Conservation (phyloP, 2,329 filamentous ascomycete genomes). For the Colletotrichum sp. region DNA sequence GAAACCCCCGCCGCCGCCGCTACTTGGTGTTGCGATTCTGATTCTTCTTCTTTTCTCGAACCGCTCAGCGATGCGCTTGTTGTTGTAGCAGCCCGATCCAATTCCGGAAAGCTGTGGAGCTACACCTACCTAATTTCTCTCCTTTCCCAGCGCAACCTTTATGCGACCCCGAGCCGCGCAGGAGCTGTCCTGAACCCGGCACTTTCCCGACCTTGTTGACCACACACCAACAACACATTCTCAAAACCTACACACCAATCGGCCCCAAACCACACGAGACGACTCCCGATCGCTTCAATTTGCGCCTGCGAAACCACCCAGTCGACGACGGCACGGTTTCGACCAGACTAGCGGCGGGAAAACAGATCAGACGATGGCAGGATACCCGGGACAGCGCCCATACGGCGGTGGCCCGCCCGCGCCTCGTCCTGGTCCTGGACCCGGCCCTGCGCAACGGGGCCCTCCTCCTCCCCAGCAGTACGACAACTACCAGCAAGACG, state of each 20-base stretch:
- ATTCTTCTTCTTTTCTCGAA: background rate
- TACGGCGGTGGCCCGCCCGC: constrained; percentile 51
- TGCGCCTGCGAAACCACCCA: background rate
- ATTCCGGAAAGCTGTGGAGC: constrained; percentile 20
- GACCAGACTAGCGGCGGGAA: background rate
- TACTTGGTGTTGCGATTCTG: background rate
- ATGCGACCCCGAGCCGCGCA: constrained; percentile 7
- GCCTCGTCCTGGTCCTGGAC: constrained; percentile 39
- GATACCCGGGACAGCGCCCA: constrained; percentile 50
- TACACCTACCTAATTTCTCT: constrained; percentile 16
- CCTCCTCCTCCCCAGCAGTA: constrained; percentile 42
- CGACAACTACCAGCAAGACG: constrained; percentile 49
- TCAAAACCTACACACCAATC: background rate
- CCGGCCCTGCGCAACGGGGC: constrained; percentile 31
- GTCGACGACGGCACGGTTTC: background rate
- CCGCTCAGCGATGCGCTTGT: constrained; percentile 8
- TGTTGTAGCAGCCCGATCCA: constrained; percentile 9
- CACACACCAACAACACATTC: background rate
- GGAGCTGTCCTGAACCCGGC: background rate
- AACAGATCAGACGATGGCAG: constrained; percentile 13
- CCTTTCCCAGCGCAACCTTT: constrained; percentile 1
- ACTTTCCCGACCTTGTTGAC: constrained; percentile 2
- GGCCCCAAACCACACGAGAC: background rate
- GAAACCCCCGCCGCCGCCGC: background rate
- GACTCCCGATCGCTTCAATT: background rate